phyloP scores from a whole-genome alignment of 305 asterid genomes.

The Fraxinus ornus region DNA sequence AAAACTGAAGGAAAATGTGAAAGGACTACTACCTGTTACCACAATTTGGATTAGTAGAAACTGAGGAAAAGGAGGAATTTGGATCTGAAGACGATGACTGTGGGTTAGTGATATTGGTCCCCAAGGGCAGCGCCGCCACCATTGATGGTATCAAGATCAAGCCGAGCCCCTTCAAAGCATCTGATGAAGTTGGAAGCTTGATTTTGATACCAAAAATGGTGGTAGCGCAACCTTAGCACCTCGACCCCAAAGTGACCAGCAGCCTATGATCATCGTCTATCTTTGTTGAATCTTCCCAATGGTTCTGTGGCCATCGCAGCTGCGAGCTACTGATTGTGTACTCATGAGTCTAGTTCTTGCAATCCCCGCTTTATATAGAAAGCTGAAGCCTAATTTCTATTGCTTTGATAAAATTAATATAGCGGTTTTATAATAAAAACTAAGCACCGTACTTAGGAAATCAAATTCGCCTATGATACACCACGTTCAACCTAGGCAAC shows the following conservation, averaged over 20 bases:
- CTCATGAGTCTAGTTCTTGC: neutral
- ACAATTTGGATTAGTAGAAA: neutral
- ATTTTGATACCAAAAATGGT: conserved; percentile 29
- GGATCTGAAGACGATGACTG: conserved; percentile 21
- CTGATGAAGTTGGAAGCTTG: neutral
- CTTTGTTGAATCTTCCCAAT: neutral
- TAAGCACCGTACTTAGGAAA: no score
- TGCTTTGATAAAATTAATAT: no score
- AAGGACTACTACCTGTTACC: neutral
- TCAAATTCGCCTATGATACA: neutral
- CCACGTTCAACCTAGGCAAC: no score
- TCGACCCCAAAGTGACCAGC: neutral
- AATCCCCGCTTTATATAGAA: neutral
- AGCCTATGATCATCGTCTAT: neutral
- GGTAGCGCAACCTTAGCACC: neutral
- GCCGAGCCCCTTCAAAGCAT: neutral
- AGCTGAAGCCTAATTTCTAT: no score
- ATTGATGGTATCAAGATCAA: conserved; percentile 24
- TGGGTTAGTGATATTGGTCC: conserved; percentile 34
- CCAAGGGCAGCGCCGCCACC: conserved; percentile 19
- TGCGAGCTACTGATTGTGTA: neutral
- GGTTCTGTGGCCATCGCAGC: no score
- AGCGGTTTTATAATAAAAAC: neutral
- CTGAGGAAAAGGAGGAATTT: conserved; percentile 5
- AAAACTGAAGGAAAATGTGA: neutral